phyloP scores from a whole-genome alignment of 2,329 filamentous ascomycete species.

The Lojkania enalia region DNA sequence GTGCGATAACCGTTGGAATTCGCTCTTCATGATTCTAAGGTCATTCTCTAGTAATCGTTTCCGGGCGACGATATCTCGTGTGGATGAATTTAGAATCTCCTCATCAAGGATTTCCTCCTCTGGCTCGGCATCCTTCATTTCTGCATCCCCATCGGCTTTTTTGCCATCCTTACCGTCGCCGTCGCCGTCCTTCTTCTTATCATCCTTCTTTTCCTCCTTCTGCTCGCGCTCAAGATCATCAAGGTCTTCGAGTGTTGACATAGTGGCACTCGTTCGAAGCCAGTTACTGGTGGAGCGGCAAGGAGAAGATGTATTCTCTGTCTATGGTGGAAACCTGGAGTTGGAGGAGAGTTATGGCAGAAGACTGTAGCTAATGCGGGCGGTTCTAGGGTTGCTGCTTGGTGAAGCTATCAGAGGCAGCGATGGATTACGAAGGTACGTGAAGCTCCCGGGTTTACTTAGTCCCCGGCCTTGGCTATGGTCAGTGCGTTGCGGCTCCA shows the following conservation, averaged over 20 bases:
- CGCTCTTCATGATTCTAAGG: constrained; percentile 97
- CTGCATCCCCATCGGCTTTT: constrained; percentile 72
- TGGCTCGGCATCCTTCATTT: constrained; percentile 82
- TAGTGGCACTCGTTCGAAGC: constrained; percentile 54
- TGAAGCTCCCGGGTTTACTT: constrained; percentile 20
- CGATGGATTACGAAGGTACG: constrained; percentile 37
- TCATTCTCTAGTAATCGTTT: constrained; percentile 95
- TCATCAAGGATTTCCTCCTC: constrained; percentile 84
- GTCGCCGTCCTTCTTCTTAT: constrained; percentile 56
- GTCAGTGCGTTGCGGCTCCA: too few species aligned
- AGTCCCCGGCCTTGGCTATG: constrained; percentile 24
- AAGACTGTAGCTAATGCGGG: too few species aligned
- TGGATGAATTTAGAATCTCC: constrained; percentile 90
- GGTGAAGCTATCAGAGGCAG: constrained; percentile 42
- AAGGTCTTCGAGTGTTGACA: constrained; percentile 92
- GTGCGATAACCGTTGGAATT: constrained; percentile 89
- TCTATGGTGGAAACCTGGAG: too few species aligned
- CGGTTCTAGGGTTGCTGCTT: too few species aligned
- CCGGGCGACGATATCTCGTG: constrained; percentile 90
- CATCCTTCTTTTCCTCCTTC: constrained; percentile 69
- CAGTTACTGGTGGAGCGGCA: constrained; percentile 14
- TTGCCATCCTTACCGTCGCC: constrained; percentile 58
- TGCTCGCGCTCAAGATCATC: constrained; percentile 83
- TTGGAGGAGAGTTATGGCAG: background rate
- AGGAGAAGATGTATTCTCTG: constrained; percentile 3